A percentile compares a stretch with the other conserved stretches of the same genome.
Evolutionary conservation across 2,329 filamentous ascomycete genomes (phyloP).

Genomic region (Chrysoporthe deuterocubensis): DNA sequence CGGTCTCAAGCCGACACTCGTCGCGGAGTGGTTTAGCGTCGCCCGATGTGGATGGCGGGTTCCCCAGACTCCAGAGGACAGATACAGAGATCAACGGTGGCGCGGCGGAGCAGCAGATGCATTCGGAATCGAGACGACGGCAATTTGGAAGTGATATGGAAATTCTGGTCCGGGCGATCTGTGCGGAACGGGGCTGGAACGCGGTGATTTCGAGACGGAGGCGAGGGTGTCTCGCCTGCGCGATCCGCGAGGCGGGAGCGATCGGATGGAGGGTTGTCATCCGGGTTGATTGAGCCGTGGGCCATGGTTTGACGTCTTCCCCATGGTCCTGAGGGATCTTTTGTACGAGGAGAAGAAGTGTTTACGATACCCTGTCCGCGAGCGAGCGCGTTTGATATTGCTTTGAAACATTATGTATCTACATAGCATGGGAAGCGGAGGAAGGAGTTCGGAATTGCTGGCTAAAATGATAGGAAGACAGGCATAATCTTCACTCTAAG

Average conservation of each 20-base stretch:
- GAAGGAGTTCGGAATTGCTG: not conserved
- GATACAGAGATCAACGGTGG: constrained; percentile 19
- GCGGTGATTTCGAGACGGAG: constrained; percentile 70
- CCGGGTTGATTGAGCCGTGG: constrained; percentile 52
- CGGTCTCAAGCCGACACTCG: constrained; percentile 23
- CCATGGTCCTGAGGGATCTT: not conserved
- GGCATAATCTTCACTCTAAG: constrained; percentile 6
- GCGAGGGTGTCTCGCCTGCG: constrained; percentile 73
- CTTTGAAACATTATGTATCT: not conserved
- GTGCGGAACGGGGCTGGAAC: constrained; percentile 75
- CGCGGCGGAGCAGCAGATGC: constrained; percentile 54
- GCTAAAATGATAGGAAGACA: not conserved
- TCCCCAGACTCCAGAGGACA: not conserved
- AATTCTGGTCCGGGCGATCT: constrained; percentile 72
- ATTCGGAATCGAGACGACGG: constrained; percentile 58
- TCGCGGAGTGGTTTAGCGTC: constrained; percentile 22
- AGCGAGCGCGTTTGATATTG: constrained; percentile 17
- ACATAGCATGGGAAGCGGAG: not conserved
- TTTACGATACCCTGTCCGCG: constrained; percentile 24
- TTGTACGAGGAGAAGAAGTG: constrained; percentile 1
- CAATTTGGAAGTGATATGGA: constrained; percentile 69
- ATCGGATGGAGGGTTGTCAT: constrained; percentile 72
- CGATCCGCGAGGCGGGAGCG: constrained; percentile 74
- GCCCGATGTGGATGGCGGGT: constrained; percentile 17
- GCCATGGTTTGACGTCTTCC: not conserved